phyloP scores from a whole-genome alignment of 306 rosid genomes.

The Gastrolobium bilobum region DNA sequence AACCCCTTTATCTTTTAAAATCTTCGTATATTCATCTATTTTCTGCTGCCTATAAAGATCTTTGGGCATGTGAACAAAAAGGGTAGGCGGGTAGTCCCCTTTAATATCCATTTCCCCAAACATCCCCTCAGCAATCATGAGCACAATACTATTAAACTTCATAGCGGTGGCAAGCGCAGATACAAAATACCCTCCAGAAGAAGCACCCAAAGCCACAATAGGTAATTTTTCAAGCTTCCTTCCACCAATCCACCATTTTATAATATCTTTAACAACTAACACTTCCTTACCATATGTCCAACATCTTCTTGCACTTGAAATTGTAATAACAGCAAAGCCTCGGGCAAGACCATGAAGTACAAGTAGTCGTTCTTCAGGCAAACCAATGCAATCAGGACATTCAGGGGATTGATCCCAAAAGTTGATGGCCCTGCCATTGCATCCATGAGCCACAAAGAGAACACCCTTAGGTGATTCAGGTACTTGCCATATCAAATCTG shows the following conservation, averaged over 20 bases:
- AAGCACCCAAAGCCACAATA: slow-evolving; percentile 88
- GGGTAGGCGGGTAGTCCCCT: slow-evolving; percentile 78
- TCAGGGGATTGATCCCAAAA: slow-evolving; percentile 82
- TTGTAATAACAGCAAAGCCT: slow-evolving; percentile 73
- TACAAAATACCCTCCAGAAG: slow-evolving; percentile 92
- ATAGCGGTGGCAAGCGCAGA: slow-evolving; percentile 76
- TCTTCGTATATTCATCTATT: slow-evolving; percentile 62
- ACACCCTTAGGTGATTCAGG: slow-evolving; percentile 86
- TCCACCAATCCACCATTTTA: slow-evolving; percentile 75
- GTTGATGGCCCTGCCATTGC: slow-evolving; percentile 74
- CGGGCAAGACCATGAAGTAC: slow-evolving; percentile 77
- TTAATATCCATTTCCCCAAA: slow-evolving; percentile 66
- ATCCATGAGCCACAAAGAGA: slow-evolving; percentile 95
- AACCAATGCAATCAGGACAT: slow-evolving; percentile 81
- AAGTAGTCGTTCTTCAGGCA: slow-evolving; percentile 88
- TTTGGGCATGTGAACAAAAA: slow-evolving; percentile 96
- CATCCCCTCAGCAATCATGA: slow-evolving; percentile 94
- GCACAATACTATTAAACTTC: slow-evolving; percentile 68
- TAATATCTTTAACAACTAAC: slow-evolving; percentile 63
- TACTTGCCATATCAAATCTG: slow-evolving; percentile 85
- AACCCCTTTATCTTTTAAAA: slow-evolving; percentile 70
- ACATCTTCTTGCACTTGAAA: slow-evolving; percentile 80
- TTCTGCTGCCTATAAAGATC: slow-evolving; percentile 75
- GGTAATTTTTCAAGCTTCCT: slow-evolving; percentile 77
- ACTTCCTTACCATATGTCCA: slow-evolving; percentile 75